These are phyloP conservation scores for Scheffersomyces segobiensis DNA, from an alignment of 1,139 yeast species.

Conservation along the genomic window DNA sequence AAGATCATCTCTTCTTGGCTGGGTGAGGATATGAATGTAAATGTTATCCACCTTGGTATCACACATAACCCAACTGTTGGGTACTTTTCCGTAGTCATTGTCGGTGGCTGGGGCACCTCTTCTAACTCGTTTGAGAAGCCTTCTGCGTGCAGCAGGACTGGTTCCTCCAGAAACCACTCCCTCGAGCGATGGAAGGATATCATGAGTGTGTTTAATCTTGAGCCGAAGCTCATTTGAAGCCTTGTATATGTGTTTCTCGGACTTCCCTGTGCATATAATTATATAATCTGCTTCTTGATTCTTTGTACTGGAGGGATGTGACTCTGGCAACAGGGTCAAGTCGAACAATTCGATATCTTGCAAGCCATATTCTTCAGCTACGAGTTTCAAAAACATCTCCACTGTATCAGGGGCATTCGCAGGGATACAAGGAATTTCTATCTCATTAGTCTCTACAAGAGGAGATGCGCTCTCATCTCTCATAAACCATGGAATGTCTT, in stretches of 20 bases:
- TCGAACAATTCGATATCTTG: conserved; percentile 61
- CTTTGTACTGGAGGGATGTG: conserved; percentile 39
- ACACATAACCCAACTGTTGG: conserved; percentile 81
- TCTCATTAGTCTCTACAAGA: conserved; percentile 27
- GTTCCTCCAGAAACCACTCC: conserved; percentile 69
- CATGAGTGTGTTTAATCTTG: conserved; percentile 34
- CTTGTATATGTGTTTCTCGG: conserved; percentile 71
- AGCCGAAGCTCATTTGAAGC: conserved; percentile 61
- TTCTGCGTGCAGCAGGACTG: conserved; percentile 57
- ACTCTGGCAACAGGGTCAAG: conserved; percentile 31
- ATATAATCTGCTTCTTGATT: conserved; percentile 47
- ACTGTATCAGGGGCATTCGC: conserved; percentile 53
- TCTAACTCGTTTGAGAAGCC: conserved; percentile 60
- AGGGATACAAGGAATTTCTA: conserved; percentile 55
- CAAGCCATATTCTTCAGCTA: conserved; percentile 66
- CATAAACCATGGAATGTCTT: conserved; percentile 61
- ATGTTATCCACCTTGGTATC: conserved; percentile 65
- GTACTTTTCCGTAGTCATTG: conserved; percentile 53
- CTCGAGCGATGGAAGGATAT: conserved; percentile 56
- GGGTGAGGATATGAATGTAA: conserved; percentile 70
- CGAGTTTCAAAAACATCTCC: conserved; percentile 40
- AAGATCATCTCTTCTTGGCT: conserved; percentile 63
- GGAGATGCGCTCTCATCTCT: conserved; percentile 51
- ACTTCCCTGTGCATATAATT: conserved; percentile 75
- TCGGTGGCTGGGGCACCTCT: conserved; percentile 57